Evolutionary conservation across 228 moss, liverwort and hornwort genomes (phyloP).

Genomic region (Sphagnum fallax): DNA sequence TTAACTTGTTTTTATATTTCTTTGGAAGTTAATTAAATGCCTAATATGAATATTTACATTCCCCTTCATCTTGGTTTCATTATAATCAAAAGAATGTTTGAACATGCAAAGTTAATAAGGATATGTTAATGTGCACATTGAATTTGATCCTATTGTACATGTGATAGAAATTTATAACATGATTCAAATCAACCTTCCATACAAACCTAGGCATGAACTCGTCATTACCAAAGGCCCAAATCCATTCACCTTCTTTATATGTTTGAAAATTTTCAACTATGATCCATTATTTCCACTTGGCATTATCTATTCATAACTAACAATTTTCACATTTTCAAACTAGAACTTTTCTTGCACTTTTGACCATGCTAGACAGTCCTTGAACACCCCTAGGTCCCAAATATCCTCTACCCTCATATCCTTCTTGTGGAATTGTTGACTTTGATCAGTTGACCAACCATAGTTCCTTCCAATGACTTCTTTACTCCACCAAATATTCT

Average conservation of each 20-base stretch:
- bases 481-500: neutral
- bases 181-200: neutral
- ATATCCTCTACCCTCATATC: neutral
- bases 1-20: neutral
- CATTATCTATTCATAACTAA: neutral
- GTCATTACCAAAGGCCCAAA: neutral
- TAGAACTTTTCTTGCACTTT: neutral
- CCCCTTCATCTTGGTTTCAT: neutral
- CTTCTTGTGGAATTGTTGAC: neutral
- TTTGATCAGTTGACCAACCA: neutral
- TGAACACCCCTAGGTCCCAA: neutral
- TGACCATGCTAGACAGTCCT: neutral
- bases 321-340: neutral
- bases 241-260: neutral
- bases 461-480: neutral
- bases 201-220: neutral
- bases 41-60: neutral
- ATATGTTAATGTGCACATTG: neutral
- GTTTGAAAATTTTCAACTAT: neutral
- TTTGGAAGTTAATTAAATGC: neutral
- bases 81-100: neutral
- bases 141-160: neutral
- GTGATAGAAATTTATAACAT: neutral
- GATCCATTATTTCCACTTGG: neutral
- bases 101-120: neutral